Evolutionary conservation across 148 eudicot genomes (phyloP).

Genomic region (Fallopia convolvulus): DNA sequence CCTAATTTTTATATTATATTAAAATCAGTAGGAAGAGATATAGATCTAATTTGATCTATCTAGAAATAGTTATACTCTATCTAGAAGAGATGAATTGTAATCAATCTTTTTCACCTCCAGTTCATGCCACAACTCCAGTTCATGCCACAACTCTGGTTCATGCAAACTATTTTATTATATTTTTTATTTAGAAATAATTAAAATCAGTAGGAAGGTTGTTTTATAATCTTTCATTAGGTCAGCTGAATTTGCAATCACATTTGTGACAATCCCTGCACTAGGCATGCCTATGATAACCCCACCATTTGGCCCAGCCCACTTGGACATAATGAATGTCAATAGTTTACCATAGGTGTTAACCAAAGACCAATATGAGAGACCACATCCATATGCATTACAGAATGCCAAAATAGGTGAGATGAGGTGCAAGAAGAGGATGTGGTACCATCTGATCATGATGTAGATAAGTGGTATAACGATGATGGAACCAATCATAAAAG

Average conservation of each 20-base stretch:
- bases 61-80: too few relatives aligned
- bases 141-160: too few relatives aligned
- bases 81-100: too few relatives aligned
- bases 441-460: neutral
- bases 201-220: conserved; percentile 30
- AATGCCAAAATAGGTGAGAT: conserved; percentile 63
- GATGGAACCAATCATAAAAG: neutral
- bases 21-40: too few relatives aligned
- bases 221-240: conserved; percentile 76
- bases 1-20: too few relatives aligned
- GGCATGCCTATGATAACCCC: conserved; percentile 72
- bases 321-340: conserved; percentile 60
- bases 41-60: too few relatives aligned
- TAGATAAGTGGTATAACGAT: neutral
- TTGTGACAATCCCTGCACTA: conserved; percentile 82
- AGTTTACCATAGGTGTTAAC: conserved; percentile 82
- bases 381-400: conserved; percentile 86
- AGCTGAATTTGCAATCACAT: conserved; percentile 63
- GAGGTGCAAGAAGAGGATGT: neutral
- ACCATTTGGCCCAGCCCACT: conserved; percentile 71
- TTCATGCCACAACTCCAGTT: too few relatives aligned
- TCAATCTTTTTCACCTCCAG: too few relatives aligned
- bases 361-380: conserved; percentile 81
- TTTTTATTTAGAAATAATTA: too few relatives aligned
- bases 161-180: too few relatives aligned